Percentiles rank a stretch among this genome's conserved stretches.
Conservation (phyloP, 1,284 basidiomycete species). For the Phenoliferia sp. region DNA sequence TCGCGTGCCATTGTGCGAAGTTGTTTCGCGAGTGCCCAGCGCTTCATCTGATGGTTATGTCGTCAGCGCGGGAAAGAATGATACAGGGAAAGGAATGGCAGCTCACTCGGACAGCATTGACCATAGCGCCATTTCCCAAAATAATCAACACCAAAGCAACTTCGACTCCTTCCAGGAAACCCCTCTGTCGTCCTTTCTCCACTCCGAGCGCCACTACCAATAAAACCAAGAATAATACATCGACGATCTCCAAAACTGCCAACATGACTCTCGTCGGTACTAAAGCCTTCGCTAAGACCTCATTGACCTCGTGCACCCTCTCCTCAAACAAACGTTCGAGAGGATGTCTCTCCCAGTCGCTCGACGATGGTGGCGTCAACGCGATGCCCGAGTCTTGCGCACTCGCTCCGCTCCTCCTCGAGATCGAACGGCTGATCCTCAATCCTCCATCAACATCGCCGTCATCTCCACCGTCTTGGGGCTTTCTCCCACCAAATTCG, state of each 20-base stretch:
- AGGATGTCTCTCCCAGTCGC: conserved; percentile 9
- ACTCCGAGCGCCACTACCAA: conserved; percentile 19
- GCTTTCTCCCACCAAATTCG: conserved; percentile 26
- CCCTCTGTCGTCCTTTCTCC: conserved; percentile 11
- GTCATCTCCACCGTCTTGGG: not conserved
- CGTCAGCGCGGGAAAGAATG: not conserved
- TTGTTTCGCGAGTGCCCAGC: conserved; percentile 15
- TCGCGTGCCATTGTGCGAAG: conserved; percentile 21
- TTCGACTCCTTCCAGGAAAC: conserved; percentile 29
- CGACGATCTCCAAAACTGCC: conserved; percentile 14
- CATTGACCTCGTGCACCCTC: conserved; percentile 19
- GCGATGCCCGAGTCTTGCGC: conserved; percentile 22
- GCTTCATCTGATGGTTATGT: conserved; percentile 18
- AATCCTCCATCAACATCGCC: not conserved
- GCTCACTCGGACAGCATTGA: conserved; percentile 26
- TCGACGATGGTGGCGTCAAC: conserved; percentile 8
- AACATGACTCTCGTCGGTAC: conserved; percentile 14
- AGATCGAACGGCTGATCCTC: conserved; percentile 2
- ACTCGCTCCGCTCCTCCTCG: conserved; percentile 1
- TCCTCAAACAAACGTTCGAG: conserved; percentile 18
- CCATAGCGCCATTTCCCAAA: conserved; percentile 18
- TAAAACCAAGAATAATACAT: conserved; percentile 17
- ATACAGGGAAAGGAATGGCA: not conserved
- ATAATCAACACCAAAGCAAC: conserved; percentile 24
- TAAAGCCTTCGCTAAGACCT: conserved; percentile 9